Conservation (phyloP, 192 early-diverging fungal genomes). For the Coemansia sp. region DNA sequence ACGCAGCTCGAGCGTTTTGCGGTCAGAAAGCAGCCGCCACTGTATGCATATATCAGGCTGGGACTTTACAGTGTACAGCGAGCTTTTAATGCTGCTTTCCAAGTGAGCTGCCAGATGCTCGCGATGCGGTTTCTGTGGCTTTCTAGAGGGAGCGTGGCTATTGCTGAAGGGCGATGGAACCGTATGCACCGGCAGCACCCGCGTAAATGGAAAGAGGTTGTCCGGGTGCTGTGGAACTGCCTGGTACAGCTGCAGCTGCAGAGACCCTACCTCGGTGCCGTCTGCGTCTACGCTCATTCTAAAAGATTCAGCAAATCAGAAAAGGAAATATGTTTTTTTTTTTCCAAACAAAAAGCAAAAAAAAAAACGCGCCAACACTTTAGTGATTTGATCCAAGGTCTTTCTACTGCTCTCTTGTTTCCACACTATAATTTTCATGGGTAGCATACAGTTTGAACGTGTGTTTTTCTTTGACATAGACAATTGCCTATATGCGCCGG, state of each 20-base stretch:
- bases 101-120: slow-evolving; percentile 37
- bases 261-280: neutral
- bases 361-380: too few relatives aligned
- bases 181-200: slow-evolving; percentile 19
- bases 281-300: slow-evolving; percentile 7
- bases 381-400: too few relatives aligned
- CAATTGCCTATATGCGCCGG: slow-evolving; percentile 68
- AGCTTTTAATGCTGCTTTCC: slow-evolving; percentile 17
- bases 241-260: slow-evolving; percentile 43
- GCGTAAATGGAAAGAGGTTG: slow-evolving; percentile 45
- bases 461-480: slow-evolving; percentile 82
- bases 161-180: slow-evolving; percentile 27
- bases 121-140: slow-evolving; percentile 5
- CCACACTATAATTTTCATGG: slow-evolving; percentile 7
- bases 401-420: too few relatives aligned
- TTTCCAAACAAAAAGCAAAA: too few relatives aligned
- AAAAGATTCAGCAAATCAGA: too few relatives aligned
- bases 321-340: too few relatives aligned
- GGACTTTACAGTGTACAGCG: slow-evolving; percentile 38
- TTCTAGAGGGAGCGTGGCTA: neutral
- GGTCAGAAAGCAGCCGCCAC: slow-evolving; percentile 46
- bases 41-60: slow-evolving; percentile 46
- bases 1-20: slow-evolving; percentile 39
- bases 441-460: slow-evolving; percentile 2
- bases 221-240: slow-evolving; percentile 37